Evolutionary conservation across 2,329 filamentous ascomycete genomes (phyloP).

Genomic region (Thelonectria rubi): DNA sequence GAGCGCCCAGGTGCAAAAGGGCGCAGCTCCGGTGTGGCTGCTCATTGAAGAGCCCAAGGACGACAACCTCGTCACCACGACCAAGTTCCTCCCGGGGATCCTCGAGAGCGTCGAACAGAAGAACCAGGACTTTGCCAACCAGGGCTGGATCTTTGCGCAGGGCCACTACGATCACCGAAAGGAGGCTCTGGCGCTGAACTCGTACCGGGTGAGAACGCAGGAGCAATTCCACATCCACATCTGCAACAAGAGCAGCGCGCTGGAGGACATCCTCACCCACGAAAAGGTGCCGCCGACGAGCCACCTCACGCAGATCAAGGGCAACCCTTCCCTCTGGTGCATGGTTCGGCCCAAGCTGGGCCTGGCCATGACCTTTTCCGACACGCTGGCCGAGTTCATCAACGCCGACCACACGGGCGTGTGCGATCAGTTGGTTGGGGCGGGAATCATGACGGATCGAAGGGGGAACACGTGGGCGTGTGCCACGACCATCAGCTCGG

Average conservation of each 20-base stretch:
- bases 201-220: constrained; percentile 20
- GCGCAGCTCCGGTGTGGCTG: constrained; percentile 10
- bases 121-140: constrained; percentile 5
- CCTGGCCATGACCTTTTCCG: neutral
- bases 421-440: constrained; percentile 22
- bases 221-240: constrained; percentile 32
- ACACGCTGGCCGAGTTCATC: no score
- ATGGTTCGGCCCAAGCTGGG: neutral
- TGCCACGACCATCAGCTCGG: constrained; percentile 22
- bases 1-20: neutral
- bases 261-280: constrained; percentile 6
- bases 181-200: constrained; percentile 22
- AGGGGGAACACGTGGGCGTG: constrained; percentile 27
- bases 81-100: constrained; percentile 20
- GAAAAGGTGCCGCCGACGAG: neutral
- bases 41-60: constrained; percentile 2
- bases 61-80: constrained; percentile 25
- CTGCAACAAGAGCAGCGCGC: constrained; percentile 18
- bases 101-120: constrained; percentile 9
- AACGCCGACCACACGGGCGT: neutral
- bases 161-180: constrained; percentile 4
- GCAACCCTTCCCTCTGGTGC: neutral
- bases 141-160: constrained; percentile 26
- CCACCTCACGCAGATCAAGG: neutral
- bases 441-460: constrained; percentile 28